Evolutionary conservation across 176 grass and related monocot species (phyloP).

Genomic region (Rhynchospora tenuis): DNA sequence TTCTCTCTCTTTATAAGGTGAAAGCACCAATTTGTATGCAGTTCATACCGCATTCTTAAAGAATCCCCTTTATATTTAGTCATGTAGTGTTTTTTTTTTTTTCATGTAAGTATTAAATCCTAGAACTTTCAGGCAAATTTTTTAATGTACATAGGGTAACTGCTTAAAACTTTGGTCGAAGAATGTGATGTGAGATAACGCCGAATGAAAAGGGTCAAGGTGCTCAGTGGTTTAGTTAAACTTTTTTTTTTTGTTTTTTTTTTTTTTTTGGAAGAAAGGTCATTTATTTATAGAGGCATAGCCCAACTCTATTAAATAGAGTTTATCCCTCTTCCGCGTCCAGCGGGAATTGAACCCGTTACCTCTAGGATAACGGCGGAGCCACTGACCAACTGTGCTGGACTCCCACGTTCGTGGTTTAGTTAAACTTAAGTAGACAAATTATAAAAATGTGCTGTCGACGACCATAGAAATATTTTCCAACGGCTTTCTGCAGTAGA

Average conservation of each 20-base stretch:
- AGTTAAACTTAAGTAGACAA: neutral
- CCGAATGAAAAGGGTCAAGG: neutral
- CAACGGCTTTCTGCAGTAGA: too few relatives aligned
- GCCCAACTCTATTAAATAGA: too few relatives aligned
- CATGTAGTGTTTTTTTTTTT: constrained; percentile 6
- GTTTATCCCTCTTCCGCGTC: too few relatives aligned
- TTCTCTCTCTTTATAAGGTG: neutral
- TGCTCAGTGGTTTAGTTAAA: neutral
- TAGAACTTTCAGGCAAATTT: neutral
- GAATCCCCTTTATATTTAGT: neutral
- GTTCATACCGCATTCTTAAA: neutral
- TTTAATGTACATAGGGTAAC: neutral
- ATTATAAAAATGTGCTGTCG: too few relatives aligned
- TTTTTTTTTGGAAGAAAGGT: neutral
- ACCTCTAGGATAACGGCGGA: too few relatives aligned
- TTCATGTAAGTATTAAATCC: neutral
- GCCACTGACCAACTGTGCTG: too few relatives aligned
- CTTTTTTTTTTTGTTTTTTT: too few relatives aligned
- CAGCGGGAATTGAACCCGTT: too few relatives aligned
- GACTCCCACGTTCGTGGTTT: too few relatives aligned
- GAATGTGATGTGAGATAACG: neutral
- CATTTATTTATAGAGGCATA: too few relatives aligned
- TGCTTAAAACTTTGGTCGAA: neutral
- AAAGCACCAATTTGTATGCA: constrained; percentile 5
- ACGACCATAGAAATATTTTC: too few relatives aligned